A percentile compares a stretch with the other conserved stretches of the same genome.
These are phyloP conservation scores for Dendrobium chrysotoxum DNA, from an alignment of 106 monocot genomes.

Conservation along the genomic window DNA sequence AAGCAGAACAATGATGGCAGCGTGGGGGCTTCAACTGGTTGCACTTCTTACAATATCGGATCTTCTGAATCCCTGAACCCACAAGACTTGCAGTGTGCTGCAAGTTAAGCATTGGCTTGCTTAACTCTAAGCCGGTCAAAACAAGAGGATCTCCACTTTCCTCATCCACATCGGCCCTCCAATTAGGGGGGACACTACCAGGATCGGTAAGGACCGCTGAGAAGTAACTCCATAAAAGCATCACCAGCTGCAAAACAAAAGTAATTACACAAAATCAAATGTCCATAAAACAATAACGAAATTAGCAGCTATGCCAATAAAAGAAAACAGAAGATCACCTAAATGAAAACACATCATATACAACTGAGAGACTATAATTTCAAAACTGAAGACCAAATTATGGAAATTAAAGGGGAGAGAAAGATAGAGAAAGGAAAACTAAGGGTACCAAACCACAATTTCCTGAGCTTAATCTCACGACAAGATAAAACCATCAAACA, in stretches of 20 bases:
- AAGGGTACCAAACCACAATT: too few species aligned
- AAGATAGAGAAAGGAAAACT: too few species aligned
- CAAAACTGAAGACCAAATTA: too few species aligned
- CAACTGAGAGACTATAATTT: too few species aligned
- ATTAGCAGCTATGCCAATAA: too few species aligned
- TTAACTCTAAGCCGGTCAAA: slow-evolving; percentile 24
- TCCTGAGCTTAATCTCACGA: background rate
- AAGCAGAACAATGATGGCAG: slow-evolving; percentile 63
- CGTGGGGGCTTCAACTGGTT: slow-evolving; percentile 51
- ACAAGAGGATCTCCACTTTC: slow-evolving; percentile 35
- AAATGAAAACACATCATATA: too few species aligned
- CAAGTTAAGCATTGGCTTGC: slow-evolving; percentile 15
- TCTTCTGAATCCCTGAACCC: slow-evolving; percentile 17
- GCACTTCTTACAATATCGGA: slow-evolving; percentile 52
- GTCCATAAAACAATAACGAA: background rate
- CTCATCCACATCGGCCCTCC: slow-evolving; percentile 47
- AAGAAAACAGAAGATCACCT: too few species aligned
- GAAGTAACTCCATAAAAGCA: slow-evolving; percentile 66
- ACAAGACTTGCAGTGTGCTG: slow-evolving; percentile 28
- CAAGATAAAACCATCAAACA: background rate
- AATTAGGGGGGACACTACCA: slow-evolving; percentile 43
- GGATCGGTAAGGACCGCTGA: slow-evolving; percentile 51
- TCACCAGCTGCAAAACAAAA: slow-evolving; percentile 29
- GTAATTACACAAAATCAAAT: background rate
- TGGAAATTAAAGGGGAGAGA: too few species aligned